Conservation (phyloP, 2,329 filamentous ascomycete genomes). For the Alternaria viburni region DNA sequence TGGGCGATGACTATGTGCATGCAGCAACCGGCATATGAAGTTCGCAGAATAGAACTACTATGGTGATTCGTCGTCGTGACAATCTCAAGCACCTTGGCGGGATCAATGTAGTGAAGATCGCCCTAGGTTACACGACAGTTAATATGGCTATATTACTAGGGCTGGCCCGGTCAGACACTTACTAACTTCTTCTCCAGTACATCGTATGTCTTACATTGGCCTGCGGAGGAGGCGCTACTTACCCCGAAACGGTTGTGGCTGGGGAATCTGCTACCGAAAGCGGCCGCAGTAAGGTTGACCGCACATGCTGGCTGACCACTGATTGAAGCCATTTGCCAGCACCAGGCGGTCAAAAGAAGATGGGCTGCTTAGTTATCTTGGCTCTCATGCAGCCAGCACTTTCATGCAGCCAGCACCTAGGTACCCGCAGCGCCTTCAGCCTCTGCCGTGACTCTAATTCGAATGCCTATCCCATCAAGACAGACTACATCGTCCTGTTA, state of each 20-base stretch:
- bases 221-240: neutral
- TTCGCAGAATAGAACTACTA: neutral
- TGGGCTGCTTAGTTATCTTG: neutral
- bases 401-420: neutral
- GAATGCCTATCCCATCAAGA: neutral
- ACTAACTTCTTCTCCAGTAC: neutral
- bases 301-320: neutral
- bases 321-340: neutral
- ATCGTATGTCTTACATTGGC: neutral
- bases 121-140: constrained; percentile 8
- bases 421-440: neutral
- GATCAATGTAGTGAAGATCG: neutral
- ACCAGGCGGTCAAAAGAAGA: neutral
- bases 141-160: constrained; percentile 4
- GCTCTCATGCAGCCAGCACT: neutral
- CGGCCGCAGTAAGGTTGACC: neutral
- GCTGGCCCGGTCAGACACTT: neutral
- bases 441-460: neutral
- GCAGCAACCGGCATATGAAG: neutral
- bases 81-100: neutral
- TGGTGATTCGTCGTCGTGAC: neutral
- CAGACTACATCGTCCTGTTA: neutral
- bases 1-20: neutral
- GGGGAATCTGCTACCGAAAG: neutral
- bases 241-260: neutral